These are phyloP conservation scores for Pseudonitzschia multistriata DNA, from an alignment of 108 stramenopile species.

Conservation along the genomic window DNA sequence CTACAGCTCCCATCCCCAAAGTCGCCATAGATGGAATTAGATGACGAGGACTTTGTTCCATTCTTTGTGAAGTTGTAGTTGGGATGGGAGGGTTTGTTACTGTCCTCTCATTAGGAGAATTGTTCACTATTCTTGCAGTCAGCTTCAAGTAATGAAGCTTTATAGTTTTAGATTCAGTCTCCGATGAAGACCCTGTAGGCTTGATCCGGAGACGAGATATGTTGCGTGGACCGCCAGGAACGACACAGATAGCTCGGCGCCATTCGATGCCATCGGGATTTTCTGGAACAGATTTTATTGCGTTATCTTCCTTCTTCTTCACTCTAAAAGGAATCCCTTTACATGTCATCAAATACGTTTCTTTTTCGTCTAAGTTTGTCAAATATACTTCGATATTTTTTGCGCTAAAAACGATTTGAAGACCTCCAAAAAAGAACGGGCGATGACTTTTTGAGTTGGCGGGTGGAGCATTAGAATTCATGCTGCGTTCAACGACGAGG, in stretches of 20 bases:
- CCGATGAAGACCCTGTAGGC: background rate
- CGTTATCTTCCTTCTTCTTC: slow-evolving; percentile 4
- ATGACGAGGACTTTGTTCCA: background rate
- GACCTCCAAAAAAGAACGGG: slow-evolving; percentile 41
- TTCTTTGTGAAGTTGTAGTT: background rate
- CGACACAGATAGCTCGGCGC: slow-evolving; percentile 38
- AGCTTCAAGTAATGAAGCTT: slow-evolving; percentile 23
- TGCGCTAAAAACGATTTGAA: slow-evolving; percentile 36
- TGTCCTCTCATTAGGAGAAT: slow-evolving; percentile 8
- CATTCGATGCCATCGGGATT: background rate
- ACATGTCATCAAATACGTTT: slow-evolving; percentile 36
- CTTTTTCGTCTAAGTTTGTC: slow-evolving; percentile 29
- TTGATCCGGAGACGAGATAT: slow-evolving; percentile 22
- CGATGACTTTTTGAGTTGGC: background rate
- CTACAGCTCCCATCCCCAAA: background rate
- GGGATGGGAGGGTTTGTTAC: background rate
- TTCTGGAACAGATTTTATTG: background rate
- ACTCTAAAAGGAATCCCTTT: slow-evolving; percentile 30
- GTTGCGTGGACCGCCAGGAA: slow-evolving; percentile 41
- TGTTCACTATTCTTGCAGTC: slow-evolving; percentile 28
- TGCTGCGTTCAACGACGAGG: slow-evolving; percentile 18
- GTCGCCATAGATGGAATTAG: background rate
- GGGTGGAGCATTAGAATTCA: background rate
- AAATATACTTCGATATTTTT: slow-evolving; percentile 32
- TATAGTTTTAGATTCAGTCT: background rate